phyloP scores from a whole-genome alignment of 345 rosid genomes.

The Populus pruinosa region DNA sequence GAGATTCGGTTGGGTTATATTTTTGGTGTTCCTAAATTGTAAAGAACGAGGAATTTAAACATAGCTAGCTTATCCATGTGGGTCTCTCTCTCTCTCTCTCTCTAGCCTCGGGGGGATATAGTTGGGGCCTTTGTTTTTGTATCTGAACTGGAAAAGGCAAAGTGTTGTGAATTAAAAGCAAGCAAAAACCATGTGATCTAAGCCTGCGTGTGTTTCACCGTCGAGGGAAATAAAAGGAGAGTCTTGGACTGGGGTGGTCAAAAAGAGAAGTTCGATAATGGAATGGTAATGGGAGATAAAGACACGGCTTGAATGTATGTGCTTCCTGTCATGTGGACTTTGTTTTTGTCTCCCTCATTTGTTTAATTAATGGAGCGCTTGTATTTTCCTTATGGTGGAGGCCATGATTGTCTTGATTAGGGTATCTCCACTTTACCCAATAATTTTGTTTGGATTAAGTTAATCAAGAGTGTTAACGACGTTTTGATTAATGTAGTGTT shows the following conservation, averaged over 20 bases:
- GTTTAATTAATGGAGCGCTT: slow-evolving; percentile 13
- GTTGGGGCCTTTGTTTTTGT: background rate
- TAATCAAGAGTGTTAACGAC: background rate
- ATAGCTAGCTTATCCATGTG: background rate
- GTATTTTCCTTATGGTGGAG: slow-evolving; percentile 18
- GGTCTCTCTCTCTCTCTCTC: background rate
- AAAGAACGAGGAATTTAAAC: background rate
- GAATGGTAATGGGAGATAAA: slow-evolving; percentile 4
- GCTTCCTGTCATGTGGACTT: slow-evolving; percentile 8
- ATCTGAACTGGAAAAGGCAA: background rate
- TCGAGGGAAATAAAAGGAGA: slow-evolving; percentile 5
- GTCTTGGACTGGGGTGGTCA: slow-evolving; percentile 33
- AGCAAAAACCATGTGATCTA: slow-evolving; percentile 5
- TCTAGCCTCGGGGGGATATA: background rate
- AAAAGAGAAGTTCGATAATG: slow-evolving; percentile 6
- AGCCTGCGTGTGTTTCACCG: background rate
- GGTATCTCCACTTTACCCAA: slow-evolving; percentile 14
- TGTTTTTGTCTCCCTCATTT: slow-evolving; percentile 1
- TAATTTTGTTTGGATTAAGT: slow-evolving; percentile 11
- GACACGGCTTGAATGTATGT: slow-evolving; percentile 1
- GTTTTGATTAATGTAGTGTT: background rate
- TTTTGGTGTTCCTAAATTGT: background rate
- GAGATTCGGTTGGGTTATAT: background rate
- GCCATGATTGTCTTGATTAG: slow-evolving; percentile 22
- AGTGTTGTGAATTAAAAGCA: background rate